Evolutionary conservation across 2,329 filamentous ascomycete genomes (phyloP).

Genomic region (Cordyceps cicadae): DNA sequence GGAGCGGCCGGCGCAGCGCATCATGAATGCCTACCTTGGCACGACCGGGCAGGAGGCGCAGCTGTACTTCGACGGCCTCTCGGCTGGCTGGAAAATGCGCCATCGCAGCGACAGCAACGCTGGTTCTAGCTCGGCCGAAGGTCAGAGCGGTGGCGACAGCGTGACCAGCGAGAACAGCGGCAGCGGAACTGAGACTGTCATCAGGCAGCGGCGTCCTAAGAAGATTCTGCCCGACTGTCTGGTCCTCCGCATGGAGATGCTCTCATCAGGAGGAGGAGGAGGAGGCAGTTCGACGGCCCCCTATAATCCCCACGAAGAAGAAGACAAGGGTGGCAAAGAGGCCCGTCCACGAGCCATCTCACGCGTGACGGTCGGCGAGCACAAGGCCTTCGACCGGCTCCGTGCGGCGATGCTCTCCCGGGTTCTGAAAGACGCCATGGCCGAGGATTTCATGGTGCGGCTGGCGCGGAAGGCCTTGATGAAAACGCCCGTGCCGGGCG

Average conservation of each 20-base stretch:
- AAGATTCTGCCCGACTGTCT: neutral
- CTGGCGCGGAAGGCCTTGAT: neutral
- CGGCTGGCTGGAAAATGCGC: neutral
- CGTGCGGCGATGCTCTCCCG: neutral
- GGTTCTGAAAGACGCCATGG: neutral
- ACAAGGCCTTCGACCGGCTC: neutral
- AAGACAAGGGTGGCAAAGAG: neutral
- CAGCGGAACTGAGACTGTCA: neutral
- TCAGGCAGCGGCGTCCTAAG: neutral
- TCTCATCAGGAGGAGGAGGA: neutral
- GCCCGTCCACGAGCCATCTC: neutral
- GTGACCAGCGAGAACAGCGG: neutral
- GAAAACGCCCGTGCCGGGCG: neutral
- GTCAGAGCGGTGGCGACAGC: neutral
- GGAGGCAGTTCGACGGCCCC: neutral
- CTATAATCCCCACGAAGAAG: neutral
- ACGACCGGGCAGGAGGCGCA: neutral
- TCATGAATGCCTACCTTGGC: neutral
- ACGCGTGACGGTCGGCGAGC: neutral
- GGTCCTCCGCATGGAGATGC: neutral
- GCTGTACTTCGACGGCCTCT: neutral
- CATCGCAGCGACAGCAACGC: neutral
- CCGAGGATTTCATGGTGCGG: neutral
- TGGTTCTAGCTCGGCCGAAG: neutral
- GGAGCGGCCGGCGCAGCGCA: neutral